phyloP scores from a whole-genome alignment of 2,329 filamentous ascomycete genomes.

The Pleurostoma richardsiae region DNA sequence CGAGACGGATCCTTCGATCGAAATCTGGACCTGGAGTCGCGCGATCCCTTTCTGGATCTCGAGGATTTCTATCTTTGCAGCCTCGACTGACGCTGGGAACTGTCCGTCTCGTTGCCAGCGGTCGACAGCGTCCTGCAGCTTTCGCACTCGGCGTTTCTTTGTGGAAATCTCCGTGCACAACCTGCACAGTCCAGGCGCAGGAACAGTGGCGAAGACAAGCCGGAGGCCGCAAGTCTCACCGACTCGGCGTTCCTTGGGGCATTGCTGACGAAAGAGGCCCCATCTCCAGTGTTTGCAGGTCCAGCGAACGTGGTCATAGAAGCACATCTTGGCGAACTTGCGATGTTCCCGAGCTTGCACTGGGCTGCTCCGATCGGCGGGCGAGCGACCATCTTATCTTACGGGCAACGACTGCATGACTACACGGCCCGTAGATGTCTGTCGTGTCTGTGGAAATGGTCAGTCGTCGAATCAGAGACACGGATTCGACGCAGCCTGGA shows the following conservation, averaged over 20 bases:
- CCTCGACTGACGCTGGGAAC: background rate
- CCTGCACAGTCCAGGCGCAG: background rate
- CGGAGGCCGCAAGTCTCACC: slow-evolving; percentile 79
- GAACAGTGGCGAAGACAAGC: slow-evolving; percentile 51
- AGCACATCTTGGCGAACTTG: slow-evolving; percentile 7
- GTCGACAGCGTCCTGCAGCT: background rate
- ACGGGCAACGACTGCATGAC: too few species aligned
- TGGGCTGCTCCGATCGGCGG: too few species aligned
- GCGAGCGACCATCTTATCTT: too few species aligned
- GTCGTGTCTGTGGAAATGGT: too few species aligned
- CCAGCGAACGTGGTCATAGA: slow-evolving; percentile 11
- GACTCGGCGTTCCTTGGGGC: slow-evolving; percentile 72
- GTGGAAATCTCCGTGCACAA: background rate
- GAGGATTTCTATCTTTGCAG: background rate
- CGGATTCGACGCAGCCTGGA: too few species aligned
- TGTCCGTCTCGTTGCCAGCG: background rate
- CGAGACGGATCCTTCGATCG: too few species aligned
- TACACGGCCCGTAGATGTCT: too few species aligned
- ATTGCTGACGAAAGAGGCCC: slow-evolving; percentile 63
- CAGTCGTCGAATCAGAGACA: too few species aligned
- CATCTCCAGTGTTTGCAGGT: slow-evolving; percentile 11
- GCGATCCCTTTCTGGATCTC: too few species aligned
- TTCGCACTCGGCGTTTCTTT: background rate
- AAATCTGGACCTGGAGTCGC: too few species aligned
- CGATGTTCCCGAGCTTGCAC: too few species aligned